Base-by-base conservation (phyloP, 1,284 basidiomycete species). In the Leucoagaricus sp. region DNA sequence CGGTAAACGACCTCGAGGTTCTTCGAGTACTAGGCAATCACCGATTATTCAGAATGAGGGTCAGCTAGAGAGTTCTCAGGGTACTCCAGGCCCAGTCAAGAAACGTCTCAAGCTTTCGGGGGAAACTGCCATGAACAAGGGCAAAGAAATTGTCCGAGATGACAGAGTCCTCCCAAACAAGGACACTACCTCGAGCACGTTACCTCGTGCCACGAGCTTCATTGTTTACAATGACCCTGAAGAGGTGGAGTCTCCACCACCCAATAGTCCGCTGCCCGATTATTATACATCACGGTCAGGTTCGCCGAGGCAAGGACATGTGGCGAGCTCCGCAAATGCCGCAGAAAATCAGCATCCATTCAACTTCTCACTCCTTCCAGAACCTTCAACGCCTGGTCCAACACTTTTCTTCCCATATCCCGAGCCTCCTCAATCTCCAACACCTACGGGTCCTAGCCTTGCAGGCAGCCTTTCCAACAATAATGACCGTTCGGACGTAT, bases 351-450 rank as follows among this genome's bases (percentile, higher is more conserved):
- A 58, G 28, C 48, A 61, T 23, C 55, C 58, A 5, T 63, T 62
- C 34, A 55, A 58, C 34, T 62, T 60, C 36, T 47, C 58, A 19
- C 58, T 61, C 28, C 26, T 54, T 6, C 59, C 59, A 3, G 52
- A 49, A 38, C 38, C 59, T 26, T 56, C 61, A 26, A 63, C 66
- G 40, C 64, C 67, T 8, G 61, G 58, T n/a, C 69, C 66, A 45
- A 66, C 66, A 46, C 56, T 62, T 9, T 46, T 61, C 55, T 84
- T 87, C 61, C 82, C 85, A 9, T 83, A 82, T 67, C 85, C 86
- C 2, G 86, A 89, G 63, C 78, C 81, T 12, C 85, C 87, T 1
- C 82, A 82, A 49, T 89, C 87, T 8, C 88, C 87, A n/a, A 83
- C 86, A 1, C 87, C 87, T 28, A 75, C 76, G 26, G 74, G 76